Evolutionary conservation across 2,329 filamentous ascomycete genomes (phyloP).

Genomic region (Cladophialophora psammophila): DNA sequence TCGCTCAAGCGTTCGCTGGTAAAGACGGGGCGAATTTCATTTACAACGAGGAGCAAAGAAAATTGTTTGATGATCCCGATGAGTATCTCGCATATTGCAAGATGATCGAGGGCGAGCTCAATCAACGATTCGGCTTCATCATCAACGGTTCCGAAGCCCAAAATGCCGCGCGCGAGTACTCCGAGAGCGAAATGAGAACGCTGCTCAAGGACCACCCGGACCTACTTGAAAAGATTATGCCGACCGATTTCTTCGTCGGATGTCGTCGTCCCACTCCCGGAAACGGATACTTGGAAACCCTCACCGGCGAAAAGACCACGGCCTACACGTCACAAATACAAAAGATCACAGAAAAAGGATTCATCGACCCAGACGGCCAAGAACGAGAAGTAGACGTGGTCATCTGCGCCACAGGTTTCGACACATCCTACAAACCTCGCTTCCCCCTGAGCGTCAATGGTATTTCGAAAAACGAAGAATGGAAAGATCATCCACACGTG

Average conservation of each 20-base stretch:
- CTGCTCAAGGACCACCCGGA: constrained; percentile 37
- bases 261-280: constrained; percentile 41
- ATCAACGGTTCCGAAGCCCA: constrained; percentile 28
- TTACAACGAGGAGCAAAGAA: constrained; percentile 38
- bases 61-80: constrained; percentile 31
- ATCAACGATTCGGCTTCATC: constrained; percentile 33
- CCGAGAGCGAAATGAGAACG: constrained; percentile 38
- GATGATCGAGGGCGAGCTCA: constrained; percentile 38
- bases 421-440: constrained; percentile 36
- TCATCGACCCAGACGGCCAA: constrained; percentile 32
- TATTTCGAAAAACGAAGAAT: constrained; percentile 26
- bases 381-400: constrained; percentile 42
- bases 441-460: constrained; percentile 34
- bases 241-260: constrained; percentile 39
- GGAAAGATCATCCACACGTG: constrained; percentile 32
- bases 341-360: constrained; percentile 33
- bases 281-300: constrained; percentile 38
- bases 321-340: constrained; percentile 25
- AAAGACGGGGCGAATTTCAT: constrained; percentile 37
- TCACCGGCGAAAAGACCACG: constrained; percentile 31
- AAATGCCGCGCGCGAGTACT: constrained; percentile 27
- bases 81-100: constrained; percentile 36
- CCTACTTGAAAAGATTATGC: constrained; percentile 41
- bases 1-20: constrained; percentile 38
- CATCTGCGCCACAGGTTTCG: constrained; percentile 42